A percentile compares a stretch with the other conserved stretches of the same genome.
These are phyloP conservation scores for Wallacemonas rigidus DNA, from an alignment of 208 protist genomes.

Conservation along the genomic window DNA sequence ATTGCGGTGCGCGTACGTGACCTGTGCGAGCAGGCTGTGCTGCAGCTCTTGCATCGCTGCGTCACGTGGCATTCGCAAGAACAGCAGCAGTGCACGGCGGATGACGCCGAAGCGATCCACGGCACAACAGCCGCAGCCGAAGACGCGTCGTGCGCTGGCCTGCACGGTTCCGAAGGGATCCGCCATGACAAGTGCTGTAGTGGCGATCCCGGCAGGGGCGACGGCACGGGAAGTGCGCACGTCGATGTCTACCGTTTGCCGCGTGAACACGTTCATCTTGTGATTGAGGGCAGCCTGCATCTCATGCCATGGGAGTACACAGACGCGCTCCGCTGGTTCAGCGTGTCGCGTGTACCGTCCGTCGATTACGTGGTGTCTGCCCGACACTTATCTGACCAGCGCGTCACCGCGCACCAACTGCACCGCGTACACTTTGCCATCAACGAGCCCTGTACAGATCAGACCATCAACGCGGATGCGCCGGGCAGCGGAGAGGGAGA, in stretches of 20 bases:
- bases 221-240: conserved; percentile 18
- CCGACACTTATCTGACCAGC: neutral
- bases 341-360: conserved; percentile 50
- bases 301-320: conserved; percentile 64
- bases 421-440: neutral
- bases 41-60: neutral
- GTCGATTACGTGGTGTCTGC: conserved; percentile 16
- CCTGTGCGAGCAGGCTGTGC: neutral
- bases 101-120: neutral
- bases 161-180: no score
- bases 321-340: conserved; percentile 42
- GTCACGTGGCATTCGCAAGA: neutral
- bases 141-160: no score
- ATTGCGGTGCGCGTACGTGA: neutral
- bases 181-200: neutral
- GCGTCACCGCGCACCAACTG: neutral
- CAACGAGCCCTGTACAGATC: neutral
- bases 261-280: conserved; percentile 64
- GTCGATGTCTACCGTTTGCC: conserved; percentile 46
- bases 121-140: no score
- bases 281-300: conserved; percentile 54
- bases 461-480: neutral
- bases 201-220: neutral
- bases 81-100: neutral
- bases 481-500: neutral